phyloP scores from a whole-genome alignment of 1,284 basidiomycete species.

The Pseudozyma hubeiensis region DNA sequence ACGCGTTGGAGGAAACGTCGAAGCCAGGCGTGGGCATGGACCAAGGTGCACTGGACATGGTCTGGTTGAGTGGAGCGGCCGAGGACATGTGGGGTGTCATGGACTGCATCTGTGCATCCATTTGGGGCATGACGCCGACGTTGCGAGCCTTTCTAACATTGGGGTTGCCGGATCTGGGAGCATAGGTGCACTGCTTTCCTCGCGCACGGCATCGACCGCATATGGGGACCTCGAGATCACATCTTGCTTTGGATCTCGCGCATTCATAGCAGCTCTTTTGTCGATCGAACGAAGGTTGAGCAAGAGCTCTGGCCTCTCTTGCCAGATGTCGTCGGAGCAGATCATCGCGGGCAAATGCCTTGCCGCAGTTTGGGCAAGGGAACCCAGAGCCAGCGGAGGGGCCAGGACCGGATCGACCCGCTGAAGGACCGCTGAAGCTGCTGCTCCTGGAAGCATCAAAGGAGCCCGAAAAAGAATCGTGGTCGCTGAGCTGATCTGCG shows the following conservation, averaged over 20 bases:
- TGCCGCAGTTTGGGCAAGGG: slow-evolving; percentile 57
- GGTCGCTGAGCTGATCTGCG: slow-evolving; percentile 44
- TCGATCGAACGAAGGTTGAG: slow-evolving; percentile 57
- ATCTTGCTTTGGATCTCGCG: slow-evolving; percentile 59
- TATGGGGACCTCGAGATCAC: slow-evolving; percentile 61
- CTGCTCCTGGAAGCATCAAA: slow-evolving; percentile 27
- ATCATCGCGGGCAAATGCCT: slow-evolving; percentile 57
- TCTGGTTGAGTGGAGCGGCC: slow-evolving; percentile 4
- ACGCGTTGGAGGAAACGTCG: slow-evolving; percentile 19
- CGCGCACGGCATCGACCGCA: slow-evolving; percentile 60
- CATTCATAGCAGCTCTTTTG: slow-evolving; percentile 64
- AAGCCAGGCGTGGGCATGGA: slow-evolving; percentile 26
- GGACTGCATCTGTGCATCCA: slow-evolving; percentile 21
- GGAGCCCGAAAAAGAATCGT: slow-evolving; percentile 44
- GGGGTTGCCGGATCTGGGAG: slow-evolving; percentile 60
- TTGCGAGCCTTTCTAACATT: slow-evolving; percentile 56
- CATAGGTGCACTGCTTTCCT: slow-evolving; percentile 59
- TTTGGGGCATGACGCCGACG: slow-evolving; percentile 12
- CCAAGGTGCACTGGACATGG: slow-evolving; percentile 33
- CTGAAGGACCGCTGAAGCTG: slow-evolving; percentile 18
- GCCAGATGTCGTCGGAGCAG: slow-evolving; percentile 56
- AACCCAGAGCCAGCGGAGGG: slow-evolving; percentile 47
- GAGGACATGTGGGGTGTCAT: slow-evolving; percentile 28
- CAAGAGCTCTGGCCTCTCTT: slow-evolving; percentile 52
- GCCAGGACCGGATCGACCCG: slow-evolving; percentile 37